phyloP scores from a whole-genome alignment of 768 basidiomycete genomes.

The Amanita thiersii region DNA sequence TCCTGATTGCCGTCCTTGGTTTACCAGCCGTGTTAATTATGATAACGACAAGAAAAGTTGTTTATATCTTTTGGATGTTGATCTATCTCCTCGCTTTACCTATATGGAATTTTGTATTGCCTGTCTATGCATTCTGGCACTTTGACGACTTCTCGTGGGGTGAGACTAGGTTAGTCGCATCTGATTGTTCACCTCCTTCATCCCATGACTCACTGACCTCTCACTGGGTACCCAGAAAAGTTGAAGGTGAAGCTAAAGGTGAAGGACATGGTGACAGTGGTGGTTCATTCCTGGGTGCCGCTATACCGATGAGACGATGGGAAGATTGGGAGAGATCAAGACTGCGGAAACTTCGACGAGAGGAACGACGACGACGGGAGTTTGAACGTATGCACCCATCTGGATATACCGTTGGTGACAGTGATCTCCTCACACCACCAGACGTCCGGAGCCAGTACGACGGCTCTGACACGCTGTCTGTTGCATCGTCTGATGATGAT shows the following conservation, averaged over 20 bases:
- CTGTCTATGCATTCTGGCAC: slow-evolving; percentile 97
- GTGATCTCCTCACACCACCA: slow-evolving; percentile 52
- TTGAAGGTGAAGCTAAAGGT: slow-evolving; percentile 82
- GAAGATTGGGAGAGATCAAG: slow-evolving; percentile 99
- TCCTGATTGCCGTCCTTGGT: slow-evolving; percentile 87
- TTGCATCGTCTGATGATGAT: slow-evolving; percentile 87
- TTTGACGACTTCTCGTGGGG: slow-evolving; percentile 99
- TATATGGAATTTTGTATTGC: slow-evolving; percentile 92
- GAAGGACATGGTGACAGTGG: slow-evolving; percentile 70
- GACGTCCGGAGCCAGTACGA: slow-evolving; percentile 61
- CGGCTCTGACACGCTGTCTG: slow-evolving; percentile 72
- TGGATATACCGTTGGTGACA: slow-evolving; percentile 56
- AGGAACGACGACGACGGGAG: slow-evolving; percentile 74
- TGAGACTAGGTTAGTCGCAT: slow-evolving; percentile 73
- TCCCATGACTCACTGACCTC: slow-evolving; percentile 8
- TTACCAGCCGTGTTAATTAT: slow-evolving; percentile 89
- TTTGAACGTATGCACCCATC: slow-evolving; percentile 72
- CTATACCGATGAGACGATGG: slow-evolving; percentile 94
- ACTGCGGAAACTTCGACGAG: slow-evolving; percentile 82
- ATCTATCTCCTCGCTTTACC: slow-evolving; percentile 90
- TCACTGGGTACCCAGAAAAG: slow-evolving; percentile 52
- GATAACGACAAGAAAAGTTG: slow-evolving; percentile 88
- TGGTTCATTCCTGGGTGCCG: slow-evolving; percentile 39
- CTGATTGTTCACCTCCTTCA: neutral
- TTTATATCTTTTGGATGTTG: slow-evolving; percentile 98